phyloP scores from a whole-genome alignment of 1,284 basidiomycete species.

The Coriolopsis trogii region DNA sequence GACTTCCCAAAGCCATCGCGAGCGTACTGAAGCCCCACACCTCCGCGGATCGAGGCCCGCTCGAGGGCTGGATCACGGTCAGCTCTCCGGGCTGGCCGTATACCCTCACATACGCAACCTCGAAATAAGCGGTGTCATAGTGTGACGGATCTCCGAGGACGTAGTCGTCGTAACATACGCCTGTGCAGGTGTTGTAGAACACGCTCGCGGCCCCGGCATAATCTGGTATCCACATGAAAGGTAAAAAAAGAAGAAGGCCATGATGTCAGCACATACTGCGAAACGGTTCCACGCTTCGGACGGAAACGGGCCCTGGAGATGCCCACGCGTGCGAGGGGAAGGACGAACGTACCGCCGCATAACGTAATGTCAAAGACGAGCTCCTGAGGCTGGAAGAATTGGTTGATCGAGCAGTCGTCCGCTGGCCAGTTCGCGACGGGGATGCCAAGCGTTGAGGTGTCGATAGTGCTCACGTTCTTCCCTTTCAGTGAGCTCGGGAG shows the following conservation, averaged over 20 bases:
- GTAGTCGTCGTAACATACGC: constrained; percentile 73
- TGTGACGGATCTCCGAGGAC: constrained; percentile 68
- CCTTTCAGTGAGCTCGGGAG: constrained; percentile 59
- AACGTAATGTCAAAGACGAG: constrained; percentile 78
- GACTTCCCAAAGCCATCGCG: constrained; percentile 14
- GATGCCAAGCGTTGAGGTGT: constrained; percentile 65
- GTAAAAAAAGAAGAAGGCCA: no score
- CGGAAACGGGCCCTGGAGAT: background rate
- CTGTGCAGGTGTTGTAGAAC: constrained; percentile 67
- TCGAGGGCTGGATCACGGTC: constrained; percentile 30
- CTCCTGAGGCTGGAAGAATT: constrained; percentile 67
- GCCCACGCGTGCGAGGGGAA: constrained; percentile 1
- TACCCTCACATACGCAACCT: constrained; percentile 64
- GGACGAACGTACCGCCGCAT: constrained; percentile 61
- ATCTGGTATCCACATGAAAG: constrained; percentile 20
- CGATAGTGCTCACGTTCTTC: constrained; percentile 58
- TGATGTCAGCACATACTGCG: constrained; percentile 11
- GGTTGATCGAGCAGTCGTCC: constrained; percentile 57
- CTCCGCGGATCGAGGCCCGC: constrained; percentile 25
- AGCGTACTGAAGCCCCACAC: constrained; percentile 4
- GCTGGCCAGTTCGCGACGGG: constrained; percentile 72
- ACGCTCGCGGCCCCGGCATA: constrained; percentile 46
- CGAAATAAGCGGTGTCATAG: constrained; percentile 78
- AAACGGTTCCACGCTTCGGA: background rate
- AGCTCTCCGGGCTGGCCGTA: constrained; percentile 43